phyloP scores from a whole-genome alignment of 2,329 filamentous ascomycete genomes.

The Penicillium digitatum region DNA sequence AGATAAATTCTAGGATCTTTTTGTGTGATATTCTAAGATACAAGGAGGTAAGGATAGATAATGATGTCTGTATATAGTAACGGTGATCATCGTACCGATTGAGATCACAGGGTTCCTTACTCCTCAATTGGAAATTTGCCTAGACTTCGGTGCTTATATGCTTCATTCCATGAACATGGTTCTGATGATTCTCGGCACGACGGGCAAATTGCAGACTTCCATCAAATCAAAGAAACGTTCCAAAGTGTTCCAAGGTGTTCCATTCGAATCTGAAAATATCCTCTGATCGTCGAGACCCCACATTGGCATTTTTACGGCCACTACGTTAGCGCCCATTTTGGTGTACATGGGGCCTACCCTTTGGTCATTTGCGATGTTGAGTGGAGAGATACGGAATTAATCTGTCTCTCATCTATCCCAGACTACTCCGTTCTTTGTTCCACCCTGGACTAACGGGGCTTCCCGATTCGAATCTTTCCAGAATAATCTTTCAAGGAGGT shows the following conservation, averaged over 20 bases:
- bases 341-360: not conserved
- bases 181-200: not conserved
- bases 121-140: not conserved
- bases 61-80: not conserved
- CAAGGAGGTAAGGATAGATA: too few relatives aligned
- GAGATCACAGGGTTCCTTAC: not conserved
- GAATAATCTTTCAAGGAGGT: slow-evolving; percentile 1
- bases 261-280: not conserved
- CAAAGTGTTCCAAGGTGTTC: not conserved
- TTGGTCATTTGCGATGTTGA: not conserved
- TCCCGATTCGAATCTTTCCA: slow-evolving; percentile 5
- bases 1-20: too few relatives aligned
- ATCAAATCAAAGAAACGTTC: not conserved
- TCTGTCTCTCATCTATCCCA: not conserved
- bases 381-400: not conserved
- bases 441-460: not conserved
- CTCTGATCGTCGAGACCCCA: not conserved
- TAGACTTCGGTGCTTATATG: not conserved
- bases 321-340: slow-evolving; percentile 3
- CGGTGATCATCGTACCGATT: not conserved
- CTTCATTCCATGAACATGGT: not conserved
- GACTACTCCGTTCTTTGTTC: not conserved
- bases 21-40: too few relatives aligned
- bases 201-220: not conserved
- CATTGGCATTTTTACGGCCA: not conserved